These are phyloP conservation scores for Lodderomyces margitis DNA, from an alignment of 1,139 yeast species.

Conservation along the genomic window DNA sequence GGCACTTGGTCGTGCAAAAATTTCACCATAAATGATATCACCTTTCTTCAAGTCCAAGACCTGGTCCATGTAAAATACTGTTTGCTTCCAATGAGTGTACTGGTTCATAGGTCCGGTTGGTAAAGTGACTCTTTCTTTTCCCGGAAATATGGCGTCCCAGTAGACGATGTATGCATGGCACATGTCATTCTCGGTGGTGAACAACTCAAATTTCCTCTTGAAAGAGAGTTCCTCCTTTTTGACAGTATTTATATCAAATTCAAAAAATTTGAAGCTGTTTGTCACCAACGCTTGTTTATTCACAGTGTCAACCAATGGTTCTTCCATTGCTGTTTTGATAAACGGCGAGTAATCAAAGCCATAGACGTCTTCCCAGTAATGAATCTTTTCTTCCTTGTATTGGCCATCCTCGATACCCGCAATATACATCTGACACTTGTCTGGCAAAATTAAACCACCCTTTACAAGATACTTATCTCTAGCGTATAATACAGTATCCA, in stretches of 20 bases:
- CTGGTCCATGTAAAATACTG: slow-evolving; percentile 86
- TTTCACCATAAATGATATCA: slow-evolving; percentile 67
- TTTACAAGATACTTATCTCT: slow-evolving; percentile 86
- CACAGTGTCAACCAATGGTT: slow-evolving; percentile 93
- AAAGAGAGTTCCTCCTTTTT: slow-evolving; percentile 80
- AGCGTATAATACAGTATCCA: slow-evolving; percentile 93
- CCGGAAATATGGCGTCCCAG: slow-evolving; percentile 89
- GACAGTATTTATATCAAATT: slow-evolving; percentile 87
- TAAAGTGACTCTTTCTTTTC: slow-evolving; percentile 60
- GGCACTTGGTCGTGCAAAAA: slow-evolving; percentile 75
- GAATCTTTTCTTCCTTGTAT: slow-evolving; percentile 88
- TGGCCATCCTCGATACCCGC: slow-evolving; percentile 96
- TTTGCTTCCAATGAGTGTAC: slow-evolving; percentile 96
- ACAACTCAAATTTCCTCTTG: slow-evolving; percentile 60
- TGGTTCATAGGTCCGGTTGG: slow-evolving; percentile 81
- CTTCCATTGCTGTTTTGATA: slow-evolving; percentile 75
- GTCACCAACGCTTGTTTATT: slow-evolving; percentile 78
- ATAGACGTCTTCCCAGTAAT: slow-evolving; percentile 95
- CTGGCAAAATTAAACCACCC: slow-evolving; percentile 94
- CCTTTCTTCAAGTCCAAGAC: slow-evolving; percentile 77
- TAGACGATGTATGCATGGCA: slow-evolving; percentile 90
- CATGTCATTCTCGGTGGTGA: slow-evolving; percentile 74
- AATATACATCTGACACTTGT: slow-evolving; percentile 83
- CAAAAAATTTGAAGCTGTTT: slow-evolving; percentile 65
- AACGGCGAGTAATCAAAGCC: slow-evolving; percentile 89